These are phyloP conservation scores for Neonectria neomacrospora DNA, from an alignment of 2,329 filamentous ascomycete species.

Conservation along the genomic window DNA sequence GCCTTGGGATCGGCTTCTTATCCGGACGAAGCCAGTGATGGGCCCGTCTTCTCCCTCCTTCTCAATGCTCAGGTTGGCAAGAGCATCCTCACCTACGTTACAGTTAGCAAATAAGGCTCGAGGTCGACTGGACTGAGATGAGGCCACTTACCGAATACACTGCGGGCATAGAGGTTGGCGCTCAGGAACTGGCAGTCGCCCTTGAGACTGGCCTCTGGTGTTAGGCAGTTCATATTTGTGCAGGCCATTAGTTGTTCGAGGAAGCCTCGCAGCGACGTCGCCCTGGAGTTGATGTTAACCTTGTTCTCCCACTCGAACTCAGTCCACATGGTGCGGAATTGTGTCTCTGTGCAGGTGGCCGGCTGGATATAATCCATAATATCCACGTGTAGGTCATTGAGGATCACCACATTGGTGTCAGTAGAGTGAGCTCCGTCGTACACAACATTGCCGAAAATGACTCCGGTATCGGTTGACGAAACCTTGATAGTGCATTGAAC, in stretches of 20 bases:
- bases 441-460: constrained; percentile 98
- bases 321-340: constrained; percentile 99
- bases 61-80: constrained; percentile 97
- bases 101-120: constrained; percentile 38
- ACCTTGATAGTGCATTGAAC: constrained; percentile 99
- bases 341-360: constrained; percentile 94
- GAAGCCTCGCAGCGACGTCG: constrained; percentile 91
- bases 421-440: constrained; percentile 94
- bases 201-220: constrained; percentile 94
- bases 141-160: constrained; percentile 88
- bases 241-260: constrained; percentile 94
- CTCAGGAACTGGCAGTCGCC: constrained; percentile 98
- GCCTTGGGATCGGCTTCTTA: constrained; percentile 96
- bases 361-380: constrained; percentile 99
- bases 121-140: not conserved
- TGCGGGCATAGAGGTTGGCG: constrained; percentile 94
- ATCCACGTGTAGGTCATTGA: constrained; percentile 97
- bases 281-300: constrained; percentile 99
- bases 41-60: constrained; percentile 95
- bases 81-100: constrained; percentile 89
- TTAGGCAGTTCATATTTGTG: constrained; percentile 98
- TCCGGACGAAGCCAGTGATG: constrained; percentile 96
- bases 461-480: constrained; percentile 95
- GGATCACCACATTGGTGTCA: constrained; percentile 95
- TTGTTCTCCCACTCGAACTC: constrained; percentile 99